phyloP scores from a whole-genome alignment of 768 basidiomycete species.

The Tricholoma bakamatsutake region DNA sequence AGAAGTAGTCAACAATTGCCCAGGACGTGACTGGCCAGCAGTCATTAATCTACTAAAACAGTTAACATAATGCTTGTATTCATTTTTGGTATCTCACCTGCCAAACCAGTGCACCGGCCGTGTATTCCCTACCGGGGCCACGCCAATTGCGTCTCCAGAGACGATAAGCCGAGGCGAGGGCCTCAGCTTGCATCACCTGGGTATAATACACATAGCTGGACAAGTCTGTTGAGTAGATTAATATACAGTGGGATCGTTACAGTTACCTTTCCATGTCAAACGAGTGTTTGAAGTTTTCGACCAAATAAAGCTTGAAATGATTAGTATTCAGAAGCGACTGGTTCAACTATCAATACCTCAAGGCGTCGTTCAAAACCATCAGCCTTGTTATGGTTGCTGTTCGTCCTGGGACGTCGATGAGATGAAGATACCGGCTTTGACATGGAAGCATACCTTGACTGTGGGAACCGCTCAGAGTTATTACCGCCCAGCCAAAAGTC shows the following conservation, averaged over 20 bases:
- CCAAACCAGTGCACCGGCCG: conserved; percentile 92
- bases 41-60: conserved; percentile 59
- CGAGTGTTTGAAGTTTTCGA: conserved; percentile 90
- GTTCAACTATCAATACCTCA: conserved; percentile 42
- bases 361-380: conserved; percentile 79
- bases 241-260: neutral
- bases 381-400: conserved; percentile 89
- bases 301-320: conserved; percentile 66
- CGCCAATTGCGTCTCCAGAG: conserved; percentile 91
- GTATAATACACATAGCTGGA: conserved; percentile 87
- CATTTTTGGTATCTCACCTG: conserved; percentile 49
- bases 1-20: conserved; percentile 92
- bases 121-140: conserved; percentile 81
- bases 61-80: neutral
- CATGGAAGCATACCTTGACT: conserved; percentile 58
- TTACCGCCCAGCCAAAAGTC: conserved; percentile 86
- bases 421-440: neutral
- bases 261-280: conserved; percentile 80
- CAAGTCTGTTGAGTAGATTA: neutral
- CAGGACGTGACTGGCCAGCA: conserved; percentile 95
- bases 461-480: conserved; percentile 71
- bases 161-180: conserved; percentile 80
- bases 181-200: conserved; percentile 95
- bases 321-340: neutral
- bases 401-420: conserved; percentile 35